A percentile compares a stretch with the other conserved stretches of the same genome.
Conservation (phyloP, 345 rosid species). For the Camelina sativa region DNA sequence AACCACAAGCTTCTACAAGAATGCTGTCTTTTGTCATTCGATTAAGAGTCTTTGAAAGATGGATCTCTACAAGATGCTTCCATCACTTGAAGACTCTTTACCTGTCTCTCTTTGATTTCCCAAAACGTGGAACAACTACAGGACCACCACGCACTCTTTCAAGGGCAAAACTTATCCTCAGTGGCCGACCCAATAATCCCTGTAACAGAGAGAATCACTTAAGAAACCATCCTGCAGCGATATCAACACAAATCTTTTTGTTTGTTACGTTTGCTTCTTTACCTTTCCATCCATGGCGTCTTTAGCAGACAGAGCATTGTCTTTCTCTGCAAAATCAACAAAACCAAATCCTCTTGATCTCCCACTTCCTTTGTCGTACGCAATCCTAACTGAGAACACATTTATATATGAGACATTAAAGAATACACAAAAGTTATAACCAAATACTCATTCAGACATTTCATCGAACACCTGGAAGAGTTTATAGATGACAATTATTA, state of each 20-base stretch:
- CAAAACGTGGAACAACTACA: constrained; percentile 72
- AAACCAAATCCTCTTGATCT: constrained; percentile 94
- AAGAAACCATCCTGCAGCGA: not conserved
- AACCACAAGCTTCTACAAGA: constrained; percentile 1
- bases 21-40: not conserved
- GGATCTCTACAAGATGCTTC: not conserved
- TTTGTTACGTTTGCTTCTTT: not conserved
- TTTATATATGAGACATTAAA: not conserved
- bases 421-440: constrained; percentile 6
- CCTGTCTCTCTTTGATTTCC: constrained; percentile 35
- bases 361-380: constrained; percentile 75
- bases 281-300: constrained; percentile 98
- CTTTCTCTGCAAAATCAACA: constrained; percentile 66
- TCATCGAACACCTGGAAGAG: constrained; percentile 55
- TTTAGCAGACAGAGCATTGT: constrained; percentile 67
- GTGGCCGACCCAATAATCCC: constrained; percentile 83
- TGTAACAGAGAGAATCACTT: constrained; percentile 39
- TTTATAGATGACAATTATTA: constrained; percentile 15
- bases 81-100: constrained; percentile 28
- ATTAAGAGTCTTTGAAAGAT: constrained; percentile 2
- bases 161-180: constrained; percentile 77
- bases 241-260: not conserved
- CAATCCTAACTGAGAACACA: constrained; percentile 61
- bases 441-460: constrained; percentile 47
- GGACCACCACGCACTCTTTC: constrained; percentile 83